A percentile compares a stretch with the other conserved stretches of the same genome.
Conservation (phyloP, 805 yeast species). For the Kodamaea laetipori region DNA sequence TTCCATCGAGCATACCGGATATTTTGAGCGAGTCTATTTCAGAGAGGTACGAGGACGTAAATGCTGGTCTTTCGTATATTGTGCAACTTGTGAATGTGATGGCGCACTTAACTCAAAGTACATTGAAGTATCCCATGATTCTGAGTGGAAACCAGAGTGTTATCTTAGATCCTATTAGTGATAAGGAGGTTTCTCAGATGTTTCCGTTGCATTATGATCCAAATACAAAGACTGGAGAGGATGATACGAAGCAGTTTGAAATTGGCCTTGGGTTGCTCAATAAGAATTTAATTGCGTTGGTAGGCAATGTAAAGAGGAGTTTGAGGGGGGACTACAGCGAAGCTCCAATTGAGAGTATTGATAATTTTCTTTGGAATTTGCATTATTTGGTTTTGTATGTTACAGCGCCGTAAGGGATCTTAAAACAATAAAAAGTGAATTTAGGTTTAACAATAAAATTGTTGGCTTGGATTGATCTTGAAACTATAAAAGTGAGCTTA, state of each 20-base stretch:
- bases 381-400: constrained; percentile 38
- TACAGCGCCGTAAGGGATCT: constrained; percentile 24
- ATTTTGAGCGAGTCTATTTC: constrained; percentile 27
- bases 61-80: constrained; percentile 36
- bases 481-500: too few species aligned
- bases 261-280: constrained; percentile 34
- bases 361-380: constrained; percentile 44
- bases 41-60: constrained; percentile 27
- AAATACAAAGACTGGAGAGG: constrained; percentile 8
- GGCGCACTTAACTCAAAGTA: constrained; percentile 27
- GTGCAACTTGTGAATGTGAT: constrained; percentile 28
- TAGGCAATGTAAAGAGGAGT: constrained; percentile 20
- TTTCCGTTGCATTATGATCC: constrained; percentile 35
- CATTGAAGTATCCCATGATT: constrained; percentile 32
- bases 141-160: constrained; percentile 23
- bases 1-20: constrained; percentile 35
- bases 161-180: constrained; percentile 26
- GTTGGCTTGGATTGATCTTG: too few species aligned
- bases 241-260: constrained; percentile 29
- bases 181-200: neutral
- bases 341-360: constrained; percentile 41
- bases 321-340: constrained; percentile 17
- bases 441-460: too few species aligned
- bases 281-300: constrained; percentile 30
- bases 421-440: neutral